Conservation (phyloP, 2,329 filamentous ascomycete genomes). For the Xylaria sp. region DNA sequence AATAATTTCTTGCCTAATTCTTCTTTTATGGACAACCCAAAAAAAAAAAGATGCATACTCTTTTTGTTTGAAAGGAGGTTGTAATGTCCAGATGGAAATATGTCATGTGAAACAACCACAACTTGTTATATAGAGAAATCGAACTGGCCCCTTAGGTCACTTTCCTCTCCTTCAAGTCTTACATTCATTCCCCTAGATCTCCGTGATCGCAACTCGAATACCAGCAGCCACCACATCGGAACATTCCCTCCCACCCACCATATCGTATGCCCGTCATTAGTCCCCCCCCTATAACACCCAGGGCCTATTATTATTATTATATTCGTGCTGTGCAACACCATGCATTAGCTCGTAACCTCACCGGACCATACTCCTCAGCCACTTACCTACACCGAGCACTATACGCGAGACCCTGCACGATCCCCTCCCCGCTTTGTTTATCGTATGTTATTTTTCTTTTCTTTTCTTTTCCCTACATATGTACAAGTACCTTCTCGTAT, state of each 20-base stretch:
- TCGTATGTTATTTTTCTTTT: too few species aligned
- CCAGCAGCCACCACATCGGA: too few species aligned
- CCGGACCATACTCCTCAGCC: not conserved
- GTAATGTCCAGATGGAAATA: not conserved
- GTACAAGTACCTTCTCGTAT: too few species aligned
- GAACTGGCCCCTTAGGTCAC: not conserved
- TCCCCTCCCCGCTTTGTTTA: not conserved
- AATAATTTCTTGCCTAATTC: too few species aligned
- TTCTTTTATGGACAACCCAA: too few species aligned
- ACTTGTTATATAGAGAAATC: constrained; percentile 10
- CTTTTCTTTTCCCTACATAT: too few species aligned
- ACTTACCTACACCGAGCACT: not conserved
- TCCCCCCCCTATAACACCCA: not conserved
- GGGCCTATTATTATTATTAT: not conserved
- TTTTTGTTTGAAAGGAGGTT: not conserved
- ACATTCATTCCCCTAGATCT: not conserved
- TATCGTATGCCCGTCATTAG: not conserved
- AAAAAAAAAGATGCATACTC: not conserved
- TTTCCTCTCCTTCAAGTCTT: not conserved
- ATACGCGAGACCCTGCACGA: not conserved
- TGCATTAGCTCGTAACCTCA: not conserved
- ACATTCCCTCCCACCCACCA: too few species aligned
- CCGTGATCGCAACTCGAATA: too few species aligned
- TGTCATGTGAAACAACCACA: not conserved
- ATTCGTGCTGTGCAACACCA: not conserved